Evolutionary conservation across 2,329 filamentous ascomycete genomes (phyloP).

Genomic region (Penicillium hesseltinei): DNA sequence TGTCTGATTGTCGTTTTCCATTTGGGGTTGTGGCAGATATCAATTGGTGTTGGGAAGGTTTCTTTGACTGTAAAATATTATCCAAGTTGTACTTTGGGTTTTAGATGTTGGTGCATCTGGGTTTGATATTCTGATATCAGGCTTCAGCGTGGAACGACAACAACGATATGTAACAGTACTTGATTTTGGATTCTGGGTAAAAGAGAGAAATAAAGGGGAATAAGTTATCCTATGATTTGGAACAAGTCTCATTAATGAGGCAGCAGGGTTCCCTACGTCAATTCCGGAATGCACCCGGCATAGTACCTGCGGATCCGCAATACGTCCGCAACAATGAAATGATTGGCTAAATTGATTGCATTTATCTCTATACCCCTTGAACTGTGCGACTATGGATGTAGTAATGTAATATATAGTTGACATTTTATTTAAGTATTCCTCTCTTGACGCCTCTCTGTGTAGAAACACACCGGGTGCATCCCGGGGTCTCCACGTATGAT

Average conservation of each 20-base stretch:
- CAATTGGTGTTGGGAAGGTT: neutral
- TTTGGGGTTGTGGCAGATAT: neutral
- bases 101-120: neutral
- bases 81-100: neutral
- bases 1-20: neutral
- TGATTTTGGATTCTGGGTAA: neutral
- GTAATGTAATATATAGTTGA: neutral
- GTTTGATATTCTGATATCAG: neutral
- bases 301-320: neutral
- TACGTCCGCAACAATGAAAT: neutral
- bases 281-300: slow-evolving; percentile 19
- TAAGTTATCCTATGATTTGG: neutral
- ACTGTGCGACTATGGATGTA: neutral
- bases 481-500: slow-evolving; percentile 5
- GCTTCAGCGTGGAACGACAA: neutral
- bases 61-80: neutral
- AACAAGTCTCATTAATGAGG: slow-evolving; percentile 7
- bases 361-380: neutral
- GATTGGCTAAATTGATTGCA: neutral
- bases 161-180: neutral
- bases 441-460: neutral
- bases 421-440: neutral
- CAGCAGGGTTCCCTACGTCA: slow-evolving; percentile 13
- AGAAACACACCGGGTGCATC: slow-evolving; percentile 13
- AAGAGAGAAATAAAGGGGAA: neutral